Evolutionary conservation across 768 basidiomycete species (phyloP), one percentile per base, ranked within the genome.

Genomic region (Jaapia argillacea): DNA sequence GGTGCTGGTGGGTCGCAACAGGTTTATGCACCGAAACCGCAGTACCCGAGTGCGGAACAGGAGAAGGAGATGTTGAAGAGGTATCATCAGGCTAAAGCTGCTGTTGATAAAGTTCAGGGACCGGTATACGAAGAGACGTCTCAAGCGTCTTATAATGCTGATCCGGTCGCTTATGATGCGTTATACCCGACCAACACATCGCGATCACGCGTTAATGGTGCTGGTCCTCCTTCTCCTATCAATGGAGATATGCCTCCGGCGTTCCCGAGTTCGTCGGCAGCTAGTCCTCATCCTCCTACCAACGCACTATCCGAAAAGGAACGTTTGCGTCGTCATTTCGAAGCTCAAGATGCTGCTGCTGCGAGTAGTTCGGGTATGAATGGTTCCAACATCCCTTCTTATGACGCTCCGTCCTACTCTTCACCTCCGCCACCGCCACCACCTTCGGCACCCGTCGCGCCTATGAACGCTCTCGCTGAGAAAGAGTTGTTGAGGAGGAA

Each of bases 51-150:
- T 16, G 85, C 85, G 0, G 80, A 78, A 47, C 72, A 84, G 54
- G 86, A 89, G 60, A 88, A 88, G 55, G 81, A 74, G 2, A 79
- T 79, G 20, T 54, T 87, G 44, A 68, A 57, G 49, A 66, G 77
- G 46, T 89, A 85, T 54, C 69, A 81, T 24, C 75, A 84, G 41
- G 85, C 85, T 0, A 84, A 77, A 55, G 65, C 66, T 38, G 85
- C 85, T 4, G 85, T 86, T 13, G 75, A 76, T 35, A 70, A 75
- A 16, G 74, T 68, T 3, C 81, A 84, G 45, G 45, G 47, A 36
- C n/a, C n/a, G n/a, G n/a, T n/a, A n/a, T 42, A 50, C 5, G 50
- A 52, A 27, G 55, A 50, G 33, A 50, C 48, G 25, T 39, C 37
- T 20, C 41, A 42, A 26, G 45, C 49, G 35, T 46, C 47, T 18